A percentile compares a stretch with the other conserved stretches of the same genome.
These are phyloP conservation scores for Pseudozyma thailandica DNA, from an alignment of 1,284 basidiomycete genomes.

Conservation along the genomic window DNA sequence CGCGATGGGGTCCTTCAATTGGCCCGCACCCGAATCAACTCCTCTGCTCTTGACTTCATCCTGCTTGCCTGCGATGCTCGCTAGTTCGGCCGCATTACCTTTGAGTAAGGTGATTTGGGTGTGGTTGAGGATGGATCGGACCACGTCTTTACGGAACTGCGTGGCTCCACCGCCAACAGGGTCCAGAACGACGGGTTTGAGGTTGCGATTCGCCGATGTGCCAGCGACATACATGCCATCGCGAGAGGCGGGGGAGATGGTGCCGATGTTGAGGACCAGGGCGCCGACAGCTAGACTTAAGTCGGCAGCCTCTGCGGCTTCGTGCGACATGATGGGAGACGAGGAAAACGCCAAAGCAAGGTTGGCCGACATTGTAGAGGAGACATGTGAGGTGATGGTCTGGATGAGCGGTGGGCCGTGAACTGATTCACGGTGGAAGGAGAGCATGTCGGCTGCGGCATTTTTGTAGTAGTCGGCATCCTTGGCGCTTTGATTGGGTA, in stretches of 20 bases:
- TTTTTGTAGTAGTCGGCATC: conserved; percentile 29
- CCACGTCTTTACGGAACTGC: conserved; percentile 74
- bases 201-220: conserved; percentile 63
- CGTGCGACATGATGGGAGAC: conserved; percentile 84
- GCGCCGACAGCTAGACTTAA: conserved; percentile 77
- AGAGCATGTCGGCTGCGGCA: conserved; percentile 26
- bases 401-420: conserved; percentile 56
- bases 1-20: conserved; percentile 78
- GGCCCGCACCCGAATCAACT: conserved; percentile 83
- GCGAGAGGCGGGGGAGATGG: conserved; percentile 74
- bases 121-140: conserved; percentile 78
- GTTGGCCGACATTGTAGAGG: conserved; percentile 90
- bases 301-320: conserved; percentile 81
- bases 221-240: conserved; percentile 86
- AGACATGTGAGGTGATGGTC: conserved; percentile 90
- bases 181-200: conserved; percentile 83
- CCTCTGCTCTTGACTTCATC: conserved; percentile 80
- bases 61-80: conserved; percentile 76
- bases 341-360: conserved; percentile 87
- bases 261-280: conserved; percentile 90
- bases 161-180: conserved; percentile 94
- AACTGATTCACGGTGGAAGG: conserved; percentile 25
- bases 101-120: conserved; percentile 94
- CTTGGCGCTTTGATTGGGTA: background rate
- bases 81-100: conserved; percentile 92